Evolutionary conservation across 2,329 filamentous ascomycete species (phyloP), one percentile per base, ranked within the genome.

Genomic region (Aureobasidium sp.): DNA sequence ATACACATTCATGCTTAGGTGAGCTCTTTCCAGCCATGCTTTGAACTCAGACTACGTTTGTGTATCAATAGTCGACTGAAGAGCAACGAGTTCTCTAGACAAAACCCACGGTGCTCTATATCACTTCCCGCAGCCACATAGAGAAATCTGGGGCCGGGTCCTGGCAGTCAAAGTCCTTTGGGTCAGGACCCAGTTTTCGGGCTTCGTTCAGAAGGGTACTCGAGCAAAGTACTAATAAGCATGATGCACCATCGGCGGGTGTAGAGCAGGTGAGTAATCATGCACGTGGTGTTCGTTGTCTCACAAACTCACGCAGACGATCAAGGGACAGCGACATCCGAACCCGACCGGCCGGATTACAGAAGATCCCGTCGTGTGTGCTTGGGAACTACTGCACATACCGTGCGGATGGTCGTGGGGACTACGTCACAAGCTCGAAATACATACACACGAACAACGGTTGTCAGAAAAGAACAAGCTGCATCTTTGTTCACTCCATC

Each of bases 381-480:
- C 53, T 57, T 34, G 53, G 53, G 53, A 36, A 59, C 53, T 44
- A 59, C 53, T 44, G 53, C 39, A 57, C 42, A 47, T 48, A 59
- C 56, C 56, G 42, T 9, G 34, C 55, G 55, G 55, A 20, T 48
- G 55, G 44, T 60, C 37, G 34, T 41, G 44, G 44, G 39, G 25
- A 15, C 44, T 60, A 60, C 57, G 57, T 60, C 57, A 60, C 57
- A 41, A 22, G 15, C 34, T 22, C 22, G 22, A 58, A 48, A 48
- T 48, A 48, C 45, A 58, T 47, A 57, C 53, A 47, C 22, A 48
- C 20, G 41, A 42, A 15, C 22, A 49, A 51, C 57, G 34, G 31
- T 48, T 31, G 29, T 59, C 55, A 59, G 55, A 59, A 59, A 59
- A 48, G 42, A 59, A 48, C 37, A 37, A 59, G 37, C 42, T 60